These are phyloP conservation scores for Solanum bulbocastanum DNA, from an alignment of 257 asterid genomes.

Conservation along the genomic window DNA sequence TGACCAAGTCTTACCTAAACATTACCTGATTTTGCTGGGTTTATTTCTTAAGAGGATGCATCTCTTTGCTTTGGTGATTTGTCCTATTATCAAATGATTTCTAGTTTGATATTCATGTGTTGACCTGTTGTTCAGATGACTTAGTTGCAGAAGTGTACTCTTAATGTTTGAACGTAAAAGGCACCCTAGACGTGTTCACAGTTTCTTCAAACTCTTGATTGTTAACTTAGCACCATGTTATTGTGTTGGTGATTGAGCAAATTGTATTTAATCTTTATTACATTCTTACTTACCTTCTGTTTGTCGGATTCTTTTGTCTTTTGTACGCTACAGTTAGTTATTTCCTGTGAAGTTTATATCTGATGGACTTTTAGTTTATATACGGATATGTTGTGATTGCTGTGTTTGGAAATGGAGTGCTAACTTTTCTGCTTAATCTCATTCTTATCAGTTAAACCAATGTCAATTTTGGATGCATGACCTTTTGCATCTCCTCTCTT, in stretches of 20 bases:
- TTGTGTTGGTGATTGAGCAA: neutral
- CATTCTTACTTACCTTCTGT: neutral
- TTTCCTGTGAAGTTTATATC: neutral
- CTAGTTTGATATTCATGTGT: neutral
- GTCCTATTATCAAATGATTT: neutral
- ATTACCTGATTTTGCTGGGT: too few relatives aligned
- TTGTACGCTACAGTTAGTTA: neutral
- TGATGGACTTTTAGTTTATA: neutral
- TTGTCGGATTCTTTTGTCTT: neutral
- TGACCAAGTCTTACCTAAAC: too few relatives aligned
- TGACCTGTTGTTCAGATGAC: neutral
- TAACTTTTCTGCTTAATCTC: neutral
- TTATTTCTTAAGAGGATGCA: neutral
- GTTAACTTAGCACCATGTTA: neutral
- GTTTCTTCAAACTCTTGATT: neutral
- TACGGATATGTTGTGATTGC: neutral
- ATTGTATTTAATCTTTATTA: neutral
- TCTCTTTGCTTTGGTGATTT: neutral
- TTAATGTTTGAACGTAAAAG: neutral
- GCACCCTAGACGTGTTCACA: neutral
- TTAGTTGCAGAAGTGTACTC: neutral
- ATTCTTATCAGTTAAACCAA: neutral
- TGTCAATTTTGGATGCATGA: neutral
- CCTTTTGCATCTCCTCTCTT: neutral
- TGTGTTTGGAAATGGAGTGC: neutral